Base-by-base conservation (phyloP, 1,284 basidiomycete genomes). In the Ceratobasidium theobromae region DNA sequence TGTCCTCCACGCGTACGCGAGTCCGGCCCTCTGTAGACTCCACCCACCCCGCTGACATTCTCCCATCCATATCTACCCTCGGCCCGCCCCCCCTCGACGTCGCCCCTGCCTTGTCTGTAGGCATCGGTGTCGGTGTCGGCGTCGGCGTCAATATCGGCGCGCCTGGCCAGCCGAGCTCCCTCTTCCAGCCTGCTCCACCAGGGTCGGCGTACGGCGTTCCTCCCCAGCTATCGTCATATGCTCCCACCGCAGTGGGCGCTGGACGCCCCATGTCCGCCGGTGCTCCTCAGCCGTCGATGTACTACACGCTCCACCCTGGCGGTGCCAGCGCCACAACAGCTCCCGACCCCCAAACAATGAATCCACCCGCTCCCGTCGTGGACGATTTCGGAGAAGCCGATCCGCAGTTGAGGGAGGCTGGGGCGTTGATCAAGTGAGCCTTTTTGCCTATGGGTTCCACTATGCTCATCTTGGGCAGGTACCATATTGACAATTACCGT, bases 401-500 rank as follows among this genome's bases (percentile, higher is more conserved):
- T 70, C 84, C 89, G 1, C 89, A 87, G 73, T 84, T 84, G 71
- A 80, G 82, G 21, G 90, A 92, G 73, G 89, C 91, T 0, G 84
- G 87, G 70, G 92, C 92, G 75, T 81, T 93, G n/a, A 88, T 93
- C 68, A 83, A 84, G 87, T 90, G 72, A 46, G 65, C n/a, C n/a
- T n/a, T n/a, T n/a, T n/a, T n/a, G n/a, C n/a, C n/a, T n/a, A n/a
- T n/a, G n/a, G n/a, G n/a, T n/a, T 38, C 40, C 49, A 11, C 53
- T 40, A 33, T 58, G 60, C 23, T 55, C 60, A 9, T 25, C 53
- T 48, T 66, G 67, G 32, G 57, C 67, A 87, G 90, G 67, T 94
- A 95, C 75, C 92, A 95, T 73, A 79, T 95, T 54, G 89, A 93
- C 72, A 95, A 95, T 73, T 91, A 86, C 71, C 73, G 77, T 18